Conservation (phyloP, 352 stramenopile species). For the Phytophthora pini region DNA sequence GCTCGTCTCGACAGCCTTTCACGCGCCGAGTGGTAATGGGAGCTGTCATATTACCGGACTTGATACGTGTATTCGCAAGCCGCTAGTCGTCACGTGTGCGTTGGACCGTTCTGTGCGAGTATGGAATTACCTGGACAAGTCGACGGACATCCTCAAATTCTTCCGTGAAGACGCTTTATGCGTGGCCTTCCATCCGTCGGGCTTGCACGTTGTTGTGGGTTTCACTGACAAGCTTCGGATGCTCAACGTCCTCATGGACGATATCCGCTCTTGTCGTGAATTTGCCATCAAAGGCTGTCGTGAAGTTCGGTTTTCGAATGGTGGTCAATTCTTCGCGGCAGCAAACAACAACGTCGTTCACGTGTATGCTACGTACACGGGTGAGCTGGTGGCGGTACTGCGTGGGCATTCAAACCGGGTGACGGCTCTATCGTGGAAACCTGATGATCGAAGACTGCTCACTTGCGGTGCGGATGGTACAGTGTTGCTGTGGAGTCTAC, state of each 20-base stretch:
- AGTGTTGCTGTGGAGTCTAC: conserved; percentile 82
- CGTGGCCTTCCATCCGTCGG: conserved; percentile 92
- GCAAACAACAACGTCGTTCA: conserved; percentile 91
- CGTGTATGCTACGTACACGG: conserved; percentile 84
- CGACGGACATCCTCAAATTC: conserved; percentile 90
- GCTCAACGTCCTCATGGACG: conserved; percentile 95
- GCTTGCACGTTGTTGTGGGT: conserved; percentile 88
- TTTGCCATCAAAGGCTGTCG: conserved; percentile 93
- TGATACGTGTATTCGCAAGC: conserved; percentile 93
- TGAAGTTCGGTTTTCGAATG: conserved; percentile 92
- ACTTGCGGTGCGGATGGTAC: conserved; percentile 80
- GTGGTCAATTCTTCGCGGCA: conserved; percentile 91
- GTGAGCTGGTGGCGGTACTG: conserved; percentile 71
- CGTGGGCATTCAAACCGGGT: conserved; percentile 86
- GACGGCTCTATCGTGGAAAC: conserved; percentile 82
- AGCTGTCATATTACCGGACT: conserved; percentile 90
- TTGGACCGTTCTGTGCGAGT: conserved; percentile 92
- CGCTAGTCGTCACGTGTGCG: conserved; percentile 90
- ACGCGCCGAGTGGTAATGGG: conserved; percentile 69
- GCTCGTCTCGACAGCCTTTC: conserved; percentile 89
- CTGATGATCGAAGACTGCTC: conserved; percentile 77
- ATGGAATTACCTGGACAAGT: conserved; percentile 96
- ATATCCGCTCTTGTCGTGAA: conserved; percentile 91
- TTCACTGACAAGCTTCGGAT: conserved; percentile 95
- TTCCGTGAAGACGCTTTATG: conserved; percentile 92